Base-by-base conservation (phyloP, 1,284 basidiomycete genomes). In the Sporisorium iseilematis-ciliati region DNA sequence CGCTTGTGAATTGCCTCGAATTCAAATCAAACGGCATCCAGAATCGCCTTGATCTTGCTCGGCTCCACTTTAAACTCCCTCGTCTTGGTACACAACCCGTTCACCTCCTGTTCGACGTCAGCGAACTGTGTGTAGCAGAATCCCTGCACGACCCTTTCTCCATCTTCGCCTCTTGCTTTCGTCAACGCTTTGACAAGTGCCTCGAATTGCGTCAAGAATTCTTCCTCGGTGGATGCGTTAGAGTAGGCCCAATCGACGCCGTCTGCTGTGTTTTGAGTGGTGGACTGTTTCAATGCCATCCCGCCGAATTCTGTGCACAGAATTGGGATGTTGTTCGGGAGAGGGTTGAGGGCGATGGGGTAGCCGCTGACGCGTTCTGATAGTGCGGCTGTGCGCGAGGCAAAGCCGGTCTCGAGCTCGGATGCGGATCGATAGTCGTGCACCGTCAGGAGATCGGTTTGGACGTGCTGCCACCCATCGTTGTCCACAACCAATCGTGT, bases 391-490 rank as follows among this genome's bases (percentile, higher is more conserved):
- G 52, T 38, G 10, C 64, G 52, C 12, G 18, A 42, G 14, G 46
- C 14, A 35, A 60, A 73, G 7, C 56, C 57, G 20, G 8, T 4
- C 18, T 52, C 57, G 31, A 75, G 50, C 31, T 61, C 55, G 3
- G 56, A 18, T 8, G 63, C 59, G 29, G 49, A 53, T 6, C 59
- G 58, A 21, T 77, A 78, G 65, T 79, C 75, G 51, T 79, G 75
- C 7, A 79, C 53, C 2, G 71, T 75, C 25, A 68, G 50, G 7
- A 78, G 46, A 29, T 77, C 67, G 7, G 70, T 68, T 40, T 58
- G 48, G 2, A 74, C 75, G 62, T 77, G 75, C 25, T 79, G 72
- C 77, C 77, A 79, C 2, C 77, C 77, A 29, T 79, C 77, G 29
- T 79, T 78, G 58, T 77, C 71, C 21, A 71, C 50, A 8, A 77